These are phyloP conservation scores for Parmelia sp. DNA, from an alignment of 495 filamentous ascomycete species.

Conservation along the genomic window DNA sequence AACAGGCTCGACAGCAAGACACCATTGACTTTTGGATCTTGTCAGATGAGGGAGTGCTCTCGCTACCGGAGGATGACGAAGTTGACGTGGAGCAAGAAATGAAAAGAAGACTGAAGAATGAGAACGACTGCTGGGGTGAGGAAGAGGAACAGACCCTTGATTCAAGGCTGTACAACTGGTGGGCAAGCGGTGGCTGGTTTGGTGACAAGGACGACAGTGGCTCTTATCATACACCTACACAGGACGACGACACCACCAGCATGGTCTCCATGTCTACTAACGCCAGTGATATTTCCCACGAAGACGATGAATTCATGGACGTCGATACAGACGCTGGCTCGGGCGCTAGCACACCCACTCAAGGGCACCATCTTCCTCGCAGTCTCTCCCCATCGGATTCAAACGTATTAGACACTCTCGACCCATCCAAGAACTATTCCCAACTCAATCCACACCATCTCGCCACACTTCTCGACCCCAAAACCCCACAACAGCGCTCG, in stretches of 20 bases:
- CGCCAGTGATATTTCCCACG: slow-evolving; percentile 50
- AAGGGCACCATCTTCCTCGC: slow-evolving; percentile 36
- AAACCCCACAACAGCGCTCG: slow-evolving; percentile 64
- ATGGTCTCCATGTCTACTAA: slow-evolving; percentile 59
- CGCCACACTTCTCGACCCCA: slow-evolving; percentile 77
- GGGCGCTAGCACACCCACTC: slow-evolving; percentile 75
- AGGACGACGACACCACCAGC: slow-evolving; percentile 68
- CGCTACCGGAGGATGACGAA: slow-evolving; percentile 49
- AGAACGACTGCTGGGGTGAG: slow-evolving; percentile 28
- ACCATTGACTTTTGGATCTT: slow-evolving; percentile 56
- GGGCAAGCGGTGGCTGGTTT: slow-evolving; percentile 73
- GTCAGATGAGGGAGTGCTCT: slow-evolving; percentile 49
- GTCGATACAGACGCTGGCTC: slow-evolving; percentile 38
- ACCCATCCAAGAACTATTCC: slow-evolving; percentile 30
- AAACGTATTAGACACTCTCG: slow-evolving; percentile 22
- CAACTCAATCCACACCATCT: slow-evolving; percentile 41
- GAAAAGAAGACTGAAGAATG: slow-evolving; percentile 45
- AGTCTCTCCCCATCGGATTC: slow-evolving; percentile 13
- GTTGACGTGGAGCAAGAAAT: slow-evolving; percentile 76
- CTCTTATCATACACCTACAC: slow-evolving; percentile 50
- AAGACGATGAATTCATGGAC: slow-evolving; percentile 39
- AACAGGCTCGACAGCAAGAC: slow-evolving; percentile 24
- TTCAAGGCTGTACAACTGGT: slow-evolving; percentile 70
- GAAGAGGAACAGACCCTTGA: slow-evolving; percentile 61
- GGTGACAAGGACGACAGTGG: slow-evolving; percentile 71